These are phyloP conservation scores for Populus hybrid DNA, from an alignment of 441 rosid species.

Conservation along the genomic window DNA sequence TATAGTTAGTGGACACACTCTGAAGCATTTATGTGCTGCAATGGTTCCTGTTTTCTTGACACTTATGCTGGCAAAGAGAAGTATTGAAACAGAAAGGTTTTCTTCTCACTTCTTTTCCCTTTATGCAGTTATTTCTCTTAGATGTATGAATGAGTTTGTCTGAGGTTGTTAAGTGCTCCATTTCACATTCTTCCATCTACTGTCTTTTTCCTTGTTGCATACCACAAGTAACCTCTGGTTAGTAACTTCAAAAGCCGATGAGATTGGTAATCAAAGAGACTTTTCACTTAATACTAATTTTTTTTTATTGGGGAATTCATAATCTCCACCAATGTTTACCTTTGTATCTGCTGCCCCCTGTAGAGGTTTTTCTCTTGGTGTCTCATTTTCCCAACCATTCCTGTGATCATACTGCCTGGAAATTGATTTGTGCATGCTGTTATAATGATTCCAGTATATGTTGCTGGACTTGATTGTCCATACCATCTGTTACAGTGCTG, in stretches of 20 bases:
- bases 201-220: neutral
- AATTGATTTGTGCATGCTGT: neutral
- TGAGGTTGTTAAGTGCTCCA: neutral
- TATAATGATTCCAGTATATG: neutral
- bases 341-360: neutral
- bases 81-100: constrained; percentile 61
- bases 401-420: neutral
- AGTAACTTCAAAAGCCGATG: neutral
- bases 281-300: neutral
- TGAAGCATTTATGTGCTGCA: constrained; percentile 89
- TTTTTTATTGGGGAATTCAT: neutral
- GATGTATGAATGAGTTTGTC: neutral
- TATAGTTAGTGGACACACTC: constrained; percentile 80
- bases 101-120: neutral
- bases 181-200: neutral
- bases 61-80: constrained; percentile 85
- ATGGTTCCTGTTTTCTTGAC: constrained; percentile 93
- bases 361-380: neutral
- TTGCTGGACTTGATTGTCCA: neutral
- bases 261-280: neutral
- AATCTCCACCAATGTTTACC: neutral
- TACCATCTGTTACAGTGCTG: neutral
- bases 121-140: neutral
- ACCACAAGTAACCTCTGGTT: neutral
- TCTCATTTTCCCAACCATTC: neutral